phyloP scores from a whole-genome alignment of 2,329 filamentous ascomycete genomes.

The Neofusicoccum sp. region DNA sequence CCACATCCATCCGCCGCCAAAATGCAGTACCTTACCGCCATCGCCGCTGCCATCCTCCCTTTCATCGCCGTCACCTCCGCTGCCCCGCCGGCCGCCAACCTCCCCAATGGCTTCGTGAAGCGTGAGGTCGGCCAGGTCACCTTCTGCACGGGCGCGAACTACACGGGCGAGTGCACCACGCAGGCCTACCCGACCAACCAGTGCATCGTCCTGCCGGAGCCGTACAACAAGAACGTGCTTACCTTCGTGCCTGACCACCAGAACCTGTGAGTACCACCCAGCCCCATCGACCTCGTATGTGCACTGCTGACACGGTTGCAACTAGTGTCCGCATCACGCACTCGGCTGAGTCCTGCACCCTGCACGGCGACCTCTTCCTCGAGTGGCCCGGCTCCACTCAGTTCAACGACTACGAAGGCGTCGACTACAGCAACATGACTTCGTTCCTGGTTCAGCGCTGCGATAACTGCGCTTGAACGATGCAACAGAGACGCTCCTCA shows the following conservation, averaged over 20 bases:
- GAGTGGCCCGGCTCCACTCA: slow-evolving; percentile 13
- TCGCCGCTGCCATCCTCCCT: slow-evolving; percentile 13
- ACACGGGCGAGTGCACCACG: slow-evolving; percentile 10
- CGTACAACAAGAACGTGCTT: slow-evolving; percentile 8
- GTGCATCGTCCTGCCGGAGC: slow-evolving; percentile 16
- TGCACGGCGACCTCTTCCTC: slow-evolving; percentile 21
- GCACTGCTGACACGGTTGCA: neutral
- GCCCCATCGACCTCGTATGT: no score
- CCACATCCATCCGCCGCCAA: neutral
- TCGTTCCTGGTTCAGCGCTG: slow-evolving; percentile 18
- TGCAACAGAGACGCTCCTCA: neutral
- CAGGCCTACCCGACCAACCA: slow-evolving; percentile 8
- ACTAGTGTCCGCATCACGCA: slow-evolving; percentile 12
- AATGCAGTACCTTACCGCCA: slow-evolving; percentile 14
- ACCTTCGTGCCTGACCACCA: slow-evolving; percentile 10
- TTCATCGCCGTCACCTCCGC: slow-evolving; percentile 10
- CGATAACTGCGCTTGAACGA: slow-evolving; percentile 3
- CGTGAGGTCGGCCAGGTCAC: slow-evolving; percentile 13
- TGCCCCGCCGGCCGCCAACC: slow-evolving; percentile 4
- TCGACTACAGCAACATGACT: slow-evolving; percentile 16
- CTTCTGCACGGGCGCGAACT: slow-evolving; percentile 17
- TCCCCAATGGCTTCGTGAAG: slow-evolving; percentile 14
- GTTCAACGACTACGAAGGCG: slow-evolving; percentile 11
- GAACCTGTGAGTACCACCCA: slow-evolving; percentile 1
- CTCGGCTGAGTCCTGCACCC: slow-evolving; percentile 14